Evolutionary conservation across 352 stramenopile genomes (phyloP), one percentile per base, ranked within the genome.

Genomic region (Pythium phragmiticola): DNA sequence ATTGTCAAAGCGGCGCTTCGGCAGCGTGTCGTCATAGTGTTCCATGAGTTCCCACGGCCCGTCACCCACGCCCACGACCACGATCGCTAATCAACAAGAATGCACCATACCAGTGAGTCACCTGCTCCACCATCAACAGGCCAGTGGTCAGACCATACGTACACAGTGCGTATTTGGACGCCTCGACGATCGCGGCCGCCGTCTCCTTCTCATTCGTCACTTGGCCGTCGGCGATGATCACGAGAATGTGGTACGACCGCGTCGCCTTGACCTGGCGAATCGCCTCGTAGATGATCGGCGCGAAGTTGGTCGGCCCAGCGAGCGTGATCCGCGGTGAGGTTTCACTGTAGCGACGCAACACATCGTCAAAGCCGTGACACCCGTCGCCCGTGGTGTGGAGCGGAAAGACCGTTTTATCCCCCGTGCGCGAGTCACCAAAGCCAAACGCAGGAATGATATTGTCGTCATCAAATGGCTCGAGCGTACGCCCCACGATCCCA

Each of bases 191-290:
- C n/a, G 82, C 82, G 30, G 80, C 67, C 3, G 75, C 57, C 3
- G 82, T 92, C 19, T 89, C 83, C 26, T 81, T 82, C 43, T 89
- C 70, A 47, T 72, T 87, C 11, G 75, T 88, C 30, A 92, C 80
- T 51, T 92, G 80, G 0, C 82, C 83, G 41, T 92, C 84, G 63
- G 82, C 80, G 37, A 92, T 78, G 55, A 93, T 92, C 42, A 93
- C 74, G 28, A 93, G 73, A 43, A 92, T 84, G 54, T 89, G 83
- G 60, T 88, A 92, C 53, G 63, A 73, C 12, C 68, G 66, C 16
- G 63, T 79, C 11, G 60, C 57, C 62, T 77, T 76, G 30, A 82
- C 77, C 26, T 84, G 77, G 5, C 76, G 64, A 43, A 92, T 89
- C 2, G 82, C 79, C 51, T 88, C 74, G 30, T 87, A 76, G 56